These are phyloP conservation scores for Blastomyces silverae DNA, from an alignment of 2,329 filamentous ascomycete genomes.

Conservation along the genomic window DNA sequence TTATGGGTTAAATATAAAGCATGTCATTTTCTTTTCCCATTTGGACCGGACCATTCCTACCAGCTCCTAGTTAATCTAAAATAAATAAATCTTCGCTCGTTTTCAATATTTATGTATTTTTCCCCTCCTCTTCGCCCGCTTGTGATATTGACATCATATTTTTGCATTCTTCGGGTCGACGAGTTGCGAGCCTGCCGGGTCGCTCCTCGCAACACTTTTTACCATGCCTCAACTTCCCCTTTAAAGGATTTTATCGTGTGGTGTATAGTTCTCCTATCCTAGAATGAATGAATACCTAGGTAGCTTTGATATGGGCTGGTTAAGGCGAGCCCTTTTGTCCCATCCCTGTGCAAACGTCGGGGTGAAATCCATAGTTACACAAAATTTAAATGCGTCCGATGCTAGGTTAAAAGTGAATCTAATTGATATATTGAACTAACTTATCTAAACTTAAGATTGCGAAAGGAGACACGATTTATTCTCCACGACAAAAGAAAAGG, in stretches of 20 bases:
- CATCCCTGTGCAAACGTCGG: background rate
- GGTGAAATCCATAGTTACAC: background rate
- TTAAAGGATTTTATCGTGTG: background rate
- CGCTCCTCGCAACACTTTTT: background rate
- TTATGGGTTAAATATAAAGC: background rate
- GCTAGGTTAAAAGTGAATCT: no score
- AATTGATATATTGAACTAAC: no score
- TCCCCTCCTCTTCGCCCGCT: background rate
- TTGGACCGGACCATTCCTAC: background rate
- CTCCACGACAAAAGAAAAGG: no score
- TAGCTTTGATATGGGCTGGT: no score
- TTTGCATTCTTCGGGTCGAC: background rate
- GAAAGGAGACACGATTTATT: no score
- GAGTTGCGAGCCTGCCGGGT: background rate
- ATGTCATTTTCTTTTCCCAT: background rate
- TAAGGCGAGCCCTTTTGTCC: no score
- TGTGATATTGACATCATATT: background rate
- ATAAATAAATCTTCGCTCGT: background rate
- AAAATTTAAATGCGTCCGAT: no score
- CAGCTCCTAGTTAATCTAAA: background rate
- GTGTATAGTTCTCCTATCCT: background rate
- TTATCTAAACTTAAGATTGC: no score
- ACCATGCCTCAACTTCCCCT: background rate
- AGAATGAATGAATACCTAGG: background rate
- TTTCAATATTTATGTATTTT: background rate